A percentile compares a stretch with the other conserved stretches of the same genome.
phyloP scores from a whole-genome alignment of 148 eudicot genomes.

The Persicaria maculosa region DNA sequence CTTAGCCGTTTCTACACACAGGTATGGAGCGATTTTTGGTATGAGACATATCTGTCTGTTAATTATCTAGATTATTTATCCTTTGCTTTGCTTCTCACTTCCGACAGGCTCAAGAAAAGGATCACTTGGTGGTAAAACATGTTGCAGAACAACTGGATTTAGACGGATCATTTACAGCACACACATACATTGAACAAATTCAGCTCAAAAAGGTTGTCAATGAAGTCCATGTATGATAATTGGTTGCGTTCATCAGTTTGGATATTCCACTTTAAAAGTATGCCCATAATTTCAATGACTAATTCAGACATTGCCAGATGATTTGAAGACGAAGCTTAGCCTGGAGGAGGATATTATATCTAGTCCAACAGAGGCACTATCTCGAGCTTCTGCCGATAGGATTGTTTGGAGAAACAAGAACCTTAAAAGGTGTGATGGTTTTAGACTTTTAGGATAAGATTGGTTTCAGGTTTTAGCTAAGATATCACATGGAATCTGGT shows the following conservation, averaged over 20 bases:
- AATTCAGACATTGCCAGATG: constrained; percentile 78
- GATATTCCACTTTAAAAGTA: neutral
- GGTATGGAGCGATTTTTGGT: constrained; percentile 26
- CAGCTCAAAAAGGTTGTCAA: constrained; percentile 91
- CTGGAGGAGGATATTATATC: constrained; percentile 72
- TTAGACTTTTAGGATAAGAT: neutral
- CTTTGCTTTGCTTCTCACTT: neutral
- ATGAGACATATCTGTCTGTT: neutral
- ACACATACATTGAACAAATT: constrained; percentile 90
- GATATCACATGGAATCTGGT: neutral
- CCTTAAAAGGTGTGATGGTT: constrained; percentile 39
- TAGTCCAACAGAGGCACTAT: constrained; percentile 69
- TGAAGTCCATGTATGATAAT: constrained; percentile 72
- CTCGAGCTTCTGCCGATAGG: constrained; percentile 63
- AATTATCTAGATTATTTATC: constrained; percentile 2
- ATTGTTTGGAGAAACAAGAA: constrained; percentile 51
- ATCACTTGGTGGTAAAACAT: constrained; percentile 52
- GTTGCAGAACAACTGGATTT: constrained; percentile 79
- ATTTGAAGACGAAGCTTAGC: constrained; percentile 85
- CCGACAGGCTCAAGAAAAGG: constrained; percentile 83
- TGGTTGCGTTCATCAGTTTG: neutral
- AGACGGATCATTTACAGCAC: constrained; percentile 87
- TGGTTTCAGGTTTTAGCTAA: neutral
- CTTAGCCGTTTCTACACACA: constrained; percentile 76
- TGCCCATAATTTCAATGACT: neutral